Evolutionary conservation across 257 asterid genomes (phyloP).

Genomic region (Solanum ossicruentum): DNA sequence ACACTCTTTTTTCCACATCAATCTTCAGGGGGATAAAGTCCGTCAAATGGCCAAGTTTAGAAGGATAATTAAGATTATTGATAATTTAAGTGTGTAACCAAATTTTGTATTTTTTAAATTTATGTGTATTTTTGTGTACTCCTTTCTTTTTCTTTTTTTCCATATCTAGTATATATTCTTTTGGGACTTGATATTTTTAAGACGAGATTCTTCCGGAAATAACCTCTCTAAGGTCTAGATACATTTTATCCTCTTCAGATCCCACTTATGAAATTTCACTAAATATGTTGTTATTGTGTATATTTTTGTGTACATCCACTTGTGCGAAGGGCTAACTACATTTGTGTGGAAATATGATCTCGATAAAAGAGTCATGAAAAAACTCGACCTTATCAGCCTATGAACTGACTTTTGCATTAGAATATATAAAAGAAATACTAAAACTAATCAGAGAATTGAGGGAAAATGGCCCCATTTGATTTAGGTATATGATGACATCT

Average conservation of each 20-base stretch:
- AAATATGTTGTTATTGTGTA: too few species aligned
- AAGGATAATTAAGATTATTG: neutral
- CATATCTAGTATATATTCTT: too few species aligned
- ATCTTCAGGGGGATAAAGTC: rapidly evolving
- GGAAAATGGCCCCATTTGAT: neutral
- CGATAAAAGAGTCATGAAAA: neutral
- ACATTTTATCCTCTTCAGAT: too few species aligned
- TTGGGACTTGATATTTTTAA: too few species aligned
- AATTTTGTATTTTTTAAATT: neutral
- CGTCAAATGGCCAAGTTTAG: neutral
- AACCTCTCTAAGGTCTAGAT: too few species aligned
- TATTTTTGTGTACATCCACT: neutral
- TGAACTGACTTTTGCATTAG: neutral
- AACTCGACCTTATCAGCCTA: neutral
- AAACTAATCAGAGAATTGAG: neutral
- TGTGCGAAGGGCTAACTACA: neutral
- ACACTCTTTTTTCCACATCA: neutral
- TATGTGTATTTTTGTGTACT: neutral
- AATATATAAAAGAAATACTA: neutral
- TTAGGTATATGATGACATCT: neutral
- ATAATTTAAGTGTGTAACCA: neutral
- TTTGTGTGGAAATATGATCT: neutral
- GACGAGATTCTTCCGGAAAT: too few species aligned
- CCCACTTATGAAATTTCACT: too few species aligned
- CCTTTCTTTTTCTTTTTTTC: too few species aligned